Evolutionary conservation across 441 rosid genomes (phyloP), one percentile per base, ranked within the genome.

Genomic region (Eruca vesicaria): DNA sequence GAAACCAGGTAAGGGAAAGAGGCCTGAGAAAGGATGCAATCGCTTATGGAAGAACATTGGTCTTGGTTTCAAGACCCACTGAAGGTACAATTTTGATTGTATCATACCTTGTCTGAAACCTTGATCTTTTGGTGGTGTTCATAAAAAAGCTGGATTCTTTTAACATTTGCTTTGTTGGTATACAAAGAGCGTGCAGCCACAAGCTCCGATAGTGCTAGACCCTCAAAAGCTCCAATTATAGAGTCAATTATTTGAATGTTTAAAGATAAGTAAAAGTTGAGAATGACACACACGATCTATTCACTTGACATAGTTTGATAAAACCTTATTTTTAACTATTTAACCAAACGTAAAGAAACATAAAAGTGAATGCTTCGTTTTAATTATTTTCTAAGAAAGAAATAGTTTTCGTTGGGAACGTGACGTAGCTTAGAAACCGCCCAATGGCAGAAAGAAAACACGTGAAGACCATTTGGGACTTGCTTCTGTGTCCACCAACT

Each of bases 21-120:
- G 92, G 69, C 96, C 95, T n/a, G 98, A 96, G 0, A 89, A 93
- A 85, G 97, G 88, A 2, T 88, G 97, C 58, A 93, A 91, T 74
- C 80, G 96, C 2, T 89, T 83, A 78, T 87, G 83, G 84, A 93
- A 91, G 82, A 89, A 83, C 82, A 79, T 90, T 69, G 98, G 95
- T 0, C 80, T 89, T 79, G 89, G 93, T 26, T 89, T 88, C 74
- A 90, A 93, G 86, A 90, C 2, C 98, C 0, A 77, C 78, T 50
- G 93, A 93, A 75, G 98, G 97, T 93, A 73, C 33, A 3, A 6
- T 36, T 7, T 9, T 9, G 0, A 72, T 52, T 26, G 11, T n/a
- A 50, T 61, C 5, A 7, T 48, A 16, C 21, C 4, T 48, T 48
- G 56, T 50, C 56, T 50, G 11, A 50, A 8, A 7, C 12, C 14